These are phyloP conservation scores for Dipteronia sinensis DNA, from an alignment of 345 rosid species.

Conservation along the genomic window DNA sequence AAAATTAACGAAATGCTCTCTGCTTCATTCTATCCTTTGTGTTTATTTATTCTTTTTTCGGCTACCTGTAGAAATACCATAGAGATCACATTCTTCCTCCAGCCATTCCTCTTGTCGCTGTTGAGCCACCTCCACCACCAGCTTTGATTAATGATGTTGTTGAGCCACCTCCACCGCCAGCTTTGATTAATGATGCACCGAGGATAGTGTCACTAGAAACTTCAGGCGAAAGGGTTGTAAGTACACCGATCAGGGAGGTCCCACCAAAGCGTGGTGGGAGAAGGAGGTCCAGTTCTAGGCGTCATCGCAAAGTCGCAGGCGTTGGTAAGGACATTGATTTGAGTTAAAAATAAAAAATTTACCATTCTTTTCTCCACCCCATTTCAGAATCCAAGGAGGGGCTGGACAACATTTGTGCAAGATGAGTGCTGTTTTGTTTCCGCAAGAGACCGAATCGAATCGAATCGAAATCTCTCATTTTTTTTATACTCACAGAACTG, in stretches of 20 bases:
- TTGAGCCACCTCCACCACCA: constrained; percentile 46
- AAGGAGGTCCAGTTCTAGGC: constrained; percentile 64
- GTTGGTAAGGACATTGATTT: constrained; percentile 37
- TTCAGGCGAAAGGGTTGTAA: constrained; percentile 26
- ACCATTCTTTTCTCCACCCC: constrained; percentile 31
- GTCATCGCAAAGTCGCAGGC: constrained; percentile 58
- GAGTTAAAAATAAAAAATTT: constrained; percentile 27
- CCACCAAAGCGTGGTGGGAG: constrained; percentile 58
- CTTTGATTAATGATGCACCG: constrained; percentile 38
- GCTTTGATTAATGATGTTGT: constrained; percentile 30
- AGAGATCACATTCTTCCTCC: constrained; percentile 52
- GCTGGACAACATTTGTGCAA: constrained; percentile 26
- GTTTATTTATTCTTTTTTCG: not conserved
- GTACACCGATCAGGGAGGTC: constrained; percentile 34
- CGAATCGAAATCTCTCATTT: not conserved
- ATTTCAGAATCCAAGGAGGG: constrained; percentile 21
- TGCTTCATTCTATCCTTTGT: too few species aligned
- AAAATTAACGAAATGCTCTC: too few species aligned
- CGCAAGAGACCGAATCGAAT: constrained; percentile 15
- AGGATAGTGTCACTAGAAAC: constrained; percentile 37
- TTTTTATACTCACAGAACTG: constrained; percentile 1
- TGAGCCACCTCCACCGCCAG: constrained; percentile 45
- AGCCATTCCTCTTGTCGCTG: constrained; percentile 30
- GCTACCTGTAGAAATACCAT: constrained; percentile 73
- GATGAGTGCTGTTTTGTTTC: constrained; percentile 30